These are phyloP conservation scores for Ceratobasidium sp. DNA, from an alignment of 1,284 basidiomycete genomes.

Conservation along the genomic window DNA sequence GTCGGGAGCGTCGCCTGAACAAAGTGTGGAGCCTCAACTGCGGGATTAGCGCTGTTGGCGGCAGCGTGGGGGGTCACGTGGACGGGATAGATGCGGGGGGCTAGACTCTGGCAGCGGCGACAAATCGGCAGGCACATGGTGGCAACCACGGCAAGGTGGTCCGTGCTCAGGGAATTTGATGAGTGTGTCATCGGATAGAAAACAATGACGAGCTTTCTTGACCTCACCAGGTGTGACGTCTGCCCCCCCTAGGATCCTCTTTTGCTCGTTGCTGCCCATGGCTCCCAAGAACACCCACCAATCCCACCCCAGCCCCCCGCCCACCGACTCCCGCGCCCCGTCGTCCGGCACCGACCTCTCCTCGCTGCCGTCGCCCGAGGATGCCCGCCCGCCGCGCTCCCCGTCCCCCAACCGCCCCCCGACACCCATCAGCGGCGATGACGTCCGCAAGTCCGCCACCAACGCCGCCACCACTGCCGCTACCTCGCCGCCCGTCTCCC, in stretches of 20 bases:
- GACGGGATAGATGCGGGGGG: conserved; percentile 1
- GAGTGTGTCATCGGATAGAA: no score
- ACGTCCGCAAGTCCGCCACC: background rate
- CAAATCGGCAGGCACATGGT: no score
- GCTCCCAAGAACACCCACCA: conserved; percentile 33
- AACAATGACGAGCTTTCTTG: no score
- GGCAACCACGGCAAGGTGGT: background rate
- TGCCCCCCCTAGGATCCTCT: no score
- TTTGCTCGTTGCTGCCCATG: background rate
- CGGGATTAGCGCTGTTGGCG: conserved; percentile 10
- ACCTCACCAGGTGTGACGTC: no score
- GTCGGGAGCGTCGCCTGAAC: background rate
- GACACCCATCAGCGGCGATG: conserved; percentile 25
- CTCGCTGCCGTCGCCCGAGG: conserved; percentile 28
- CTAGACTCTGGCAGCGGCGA: conserved; percentile 7
- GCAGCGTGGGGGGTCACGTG: conserved; percentile 1
- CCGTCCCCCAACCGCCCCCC: conserved; percentile 24
- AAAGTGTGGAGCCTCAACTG: conserved; percentile 33
- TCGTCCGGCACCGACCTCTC: conserved; percentile 38
- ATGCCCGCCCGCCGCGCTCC: conserved; percentile 1
- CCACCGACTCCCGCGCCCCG: conserved; percentile 21
- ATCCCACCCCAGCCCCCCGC: conserved; percentile 36
- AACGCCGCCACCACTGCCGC: background rate
- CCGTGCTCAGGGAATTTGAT: no score
- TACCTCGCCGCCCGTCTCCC: background rate